Conservation (phyloP, 176 grass and related monocot species). For the Avena insularis region DNA sequence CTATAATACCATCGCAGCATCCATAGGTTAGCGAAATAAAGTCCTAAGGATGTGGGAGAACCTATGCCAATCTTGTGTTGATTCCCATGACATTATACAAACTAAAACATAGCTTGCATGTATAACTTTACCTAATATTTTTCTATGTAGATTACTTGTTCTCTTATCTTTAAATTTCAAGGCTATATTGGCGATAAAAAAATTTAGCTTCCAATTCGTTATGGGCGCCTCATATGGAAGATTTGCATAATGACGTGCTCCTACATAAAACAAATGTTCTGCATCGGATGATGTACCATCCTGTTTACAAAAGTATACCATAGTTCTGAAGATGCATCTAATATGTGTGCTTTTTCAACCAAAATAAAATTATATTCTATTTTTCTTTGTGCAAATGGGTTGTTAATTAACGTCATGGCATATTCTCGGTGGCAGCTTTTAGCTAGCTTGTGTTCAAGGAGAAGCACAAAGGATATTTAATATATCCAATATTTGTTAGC, state of each 20-base stretch:
- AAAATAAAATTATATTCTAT: not conserved
- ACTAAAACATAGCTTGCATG: not conserved
- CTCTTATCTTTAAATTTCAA: slow-evolving; percentile 38
- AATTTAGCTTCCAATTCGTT: slow-evolving; percentile 71
- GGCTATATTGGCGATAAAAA: slow-evolving; percentile 68
- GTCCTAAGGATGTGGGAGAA: no score
- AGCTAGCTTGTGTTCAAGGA: slow-evolving; percentile 55
- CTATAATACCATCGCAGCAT: no score
- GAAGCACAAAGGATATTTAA: slow-evolving; percentile 61
- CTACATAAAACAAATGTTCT: slow-evolving; percentile 78
- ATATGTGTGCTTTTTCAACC: not conserved
- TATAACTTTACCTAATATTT: not conserved
- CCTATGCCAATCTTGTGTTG: no score
- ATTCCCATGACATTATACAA: no score
- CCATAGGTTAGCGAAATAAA: no score
- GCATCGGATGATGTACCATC: slow-evolving; percentile 72
- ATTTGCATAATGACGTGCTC: slow-evolving; percentile 73
- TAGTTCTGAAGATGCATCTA: slow-evolving; percentile 73
- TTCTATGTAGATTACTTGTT: not conserved
- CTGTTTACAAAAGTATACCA: slow-evolving; percentile 54
- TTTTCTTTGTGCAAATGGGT: not conserved
- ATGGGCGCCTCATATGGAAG: slow-evolving; percentile 72
- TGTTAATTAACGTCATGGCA: slow-evolving; percentile 26
- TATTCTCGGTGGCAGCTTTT: slow-evolving; percentile 50
- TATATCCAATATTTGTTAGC: slow-evolving; percentile 68